Base-by-base conservation (phyloP, 73 alveolate genomes). In the Paramecium pentaurelia region DNA sequence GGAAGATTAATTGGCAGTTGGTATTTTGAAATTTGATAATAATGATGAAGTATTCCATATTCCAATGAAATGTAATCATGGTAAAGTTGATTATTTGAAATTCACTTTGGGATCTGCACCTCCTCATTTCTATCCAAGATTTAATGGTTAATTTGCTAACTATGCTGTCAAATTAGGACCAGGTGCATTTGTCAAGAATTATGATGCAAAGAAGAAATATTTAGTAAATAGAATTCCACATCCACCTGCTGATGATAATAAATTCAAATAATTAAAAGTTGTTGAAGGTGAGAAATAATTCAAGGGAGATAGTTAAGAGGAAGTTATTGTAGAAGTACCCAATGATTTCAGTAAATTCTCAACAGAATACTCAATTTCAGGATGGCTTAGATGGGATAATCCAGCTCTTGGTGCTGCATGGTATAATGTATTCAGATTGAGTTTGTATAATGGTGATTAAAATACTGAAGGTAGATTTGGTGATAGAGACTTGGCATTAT, bases 311-410 rank as follows among this genome's bases (percentile, higher is more conserved):
- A 25, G 58, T 32, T 25, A 45, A 11, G 75, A 80, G 9, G 91
- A 42, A 32, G 91, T 38, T 6, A 4, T 25, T 2, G 75, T 44
- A 14, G 58, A 37, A 40, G 11, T 40, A 27, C 47, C 58, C 2
- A 44, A 5, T 25, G 91, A 42, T 38, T 42, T 42, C 30, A 12
- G 91, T 11, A 49, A 28, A 36, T 45, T 80, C 25, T 28, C 47
- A 49, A 32, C 47, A 18, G 91, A 80, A 27, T 80, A 80, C 38
- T 80, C 91, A 80, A 44, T 80, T 49, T 25, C 77, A 32, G 91
- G 77, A 44, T 80, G 91, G 91, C 18, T 80, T 4, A 80, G 73
- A 22, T 80, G 91, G 91, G 88, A 75, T 38, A 47, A 14, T 45
- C 71, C 91, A 40, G 44, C 91, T 27, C 34, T 20, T 7, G 47